A percentile compares a stretch with the other conserved stretches of the same genome.
phyloP scores from a whole-genome alignment of 2,329 filamentous ascomycete species.

The Colletotrichum cereale region DNA sequence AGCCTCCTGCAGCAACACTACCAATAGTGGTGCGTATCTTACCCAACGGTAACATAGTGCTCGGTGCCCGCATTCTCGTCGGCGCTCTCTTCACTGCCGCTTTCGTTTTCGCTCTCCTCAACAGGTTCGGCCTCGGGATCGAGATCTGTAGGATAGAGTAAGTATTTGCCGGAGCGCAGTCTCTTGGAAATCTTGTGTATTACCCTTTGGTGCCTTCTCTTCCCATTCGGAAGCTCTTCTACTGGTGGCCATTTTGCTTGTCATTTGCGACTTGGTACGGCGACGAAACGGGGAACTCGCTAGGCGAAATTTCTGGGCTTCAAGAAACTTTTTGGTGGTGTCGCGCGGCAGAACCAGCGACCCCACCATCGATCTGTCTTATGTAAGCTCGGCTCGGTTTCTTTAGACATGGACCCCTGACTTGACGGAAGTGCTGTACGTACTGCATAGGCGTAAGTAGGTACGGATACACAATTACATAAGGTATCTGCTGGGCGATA shows the following conservation, averaged over 20 bases:
- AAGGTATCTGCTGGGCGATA: too few relatives aligned
- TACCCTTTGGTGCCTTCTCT: conserved; percentile 41
- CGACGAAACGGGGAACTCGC: neutral
- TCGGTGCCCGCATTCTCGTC: conserved; percentile 76
- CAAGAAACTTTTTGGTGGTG: conserved; percentile 43
- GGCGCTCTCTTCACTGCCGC: conserved; percentile 50
- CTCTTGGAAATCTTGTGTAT: neutral
- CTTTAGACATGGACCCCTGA: neutral
- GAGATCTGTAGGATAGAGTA: conserved; percentile 29
- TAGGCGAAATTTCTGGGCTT: conserved; percentile 40
- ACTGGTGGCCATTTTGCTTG: conserved; percentile 24
- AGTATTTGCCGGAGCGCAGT: neutral
- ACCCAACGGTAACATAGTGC: conserved; percentile 86
- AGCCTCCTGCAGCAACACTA: neutral
- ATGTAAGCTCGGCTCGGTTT: conserved; percentile 4
- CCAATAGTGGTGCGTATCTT: conserved; percentile 34
- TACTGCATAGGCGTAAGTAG: too few relatives aligned
- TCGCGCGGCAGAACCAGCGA: conserved; percentile 37
- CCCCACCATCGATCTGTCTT: conserved; percentile 10
- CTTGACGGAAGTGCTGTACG: neutral
- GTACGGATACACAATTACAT: too few relatives aligned
- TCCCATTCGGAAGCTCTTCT: conserved; percentile 39
- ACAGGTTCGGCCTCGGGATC: conserved; percentile 40
- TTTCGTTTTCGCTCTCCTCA: conserved; percentile 59
- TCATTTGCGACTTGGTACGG: conserved; percentile 11